Percentiles rank a stretch among this genome's conserved stretches.
These are phyloP conservation scores for Gossypium davidsonii DNA, from an alignment of 441 rosid genomes.

Conservation along the genomic window DNA sequence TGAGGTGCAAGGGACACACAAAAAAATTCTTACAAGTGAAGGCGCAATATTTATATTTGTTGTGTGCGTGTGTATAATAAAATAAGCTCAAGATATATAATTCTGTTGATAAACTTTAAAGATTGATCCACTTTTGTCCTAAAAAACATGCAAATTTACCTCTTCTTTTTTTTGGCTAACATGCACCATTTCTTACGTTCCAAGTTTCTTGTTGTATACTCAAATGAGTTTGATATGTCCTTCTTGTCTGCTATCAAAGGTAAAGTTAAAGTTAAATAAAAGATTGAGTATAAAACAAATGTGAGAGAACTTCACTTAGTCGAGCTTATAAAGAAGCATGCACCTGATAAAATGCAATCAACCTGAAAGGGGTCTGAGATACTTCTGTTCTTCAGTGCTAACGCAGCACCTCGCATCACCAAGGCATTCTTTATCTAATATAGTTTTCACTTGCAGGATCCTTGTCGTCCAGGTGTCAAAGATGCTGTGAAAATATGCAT, in stretches of 20 bases:
- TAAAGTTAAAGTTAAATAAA: not conserved
- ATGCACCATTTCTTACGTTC: not conserved
- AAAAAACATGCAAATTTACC: not conserved
- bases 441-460: conserved; percentile 55
- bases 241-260: not conserved
- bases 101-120: not conserved
- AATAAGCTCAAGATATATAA: not conserved
- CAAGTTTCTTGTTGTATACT: not conserved
- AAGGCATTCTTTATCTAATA: conserved; percentile 11
- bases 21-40: not conserved
- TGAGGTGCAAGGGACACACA: not conserved
- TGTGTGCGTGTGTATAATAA: not conserved
- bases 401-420: not conserved
- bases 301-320: not conserved
- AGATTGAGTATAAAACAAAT: not conserved
- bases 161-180: not conserved
- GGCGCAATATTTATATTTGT: not conserved
- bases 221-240: not conserved
- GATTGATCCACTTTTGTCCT: not conserved
- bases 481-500: conserved; percentile 79
- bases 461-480: conserved; percentile 84
- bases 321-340: not conserved
- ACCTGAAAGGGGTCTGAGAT: not conserved
- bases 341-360: not conserved
- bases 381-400: not conserved